Base-by-base conservation (phyloP, 2,329 filamentous ascomycete species). In the Aphanocladium album region DNA sequence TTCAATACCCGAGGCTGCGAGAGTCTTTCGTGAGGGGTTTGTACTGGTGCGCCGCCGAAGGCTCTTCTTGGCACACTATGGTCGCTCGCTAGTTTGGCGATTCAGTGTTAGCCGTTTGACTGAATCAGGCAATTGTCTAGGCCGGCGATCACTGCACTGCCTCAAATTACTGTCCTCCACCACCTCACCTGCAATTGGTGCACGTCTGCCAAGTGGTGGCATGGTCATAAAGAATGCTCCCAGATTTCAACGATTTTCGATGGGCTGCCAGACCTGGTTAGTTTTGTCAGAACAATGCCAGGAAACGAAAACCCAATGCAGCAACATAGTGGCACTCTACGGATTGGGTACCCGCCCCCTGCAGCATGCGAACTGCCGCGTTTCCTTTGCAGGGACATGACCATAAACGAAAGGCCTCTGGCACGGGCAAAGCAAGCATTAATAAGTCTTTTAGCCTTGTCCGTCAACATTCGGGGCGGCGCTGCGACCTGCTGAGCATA, bases 291-390 rank as follows among this genome's bases (percentile, higher is more conserved):
- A 39, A 16, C n/a, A 11, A 11, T 3, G 35, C 6, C 7, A 39
- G 7, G 6, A 39, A 9, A 39, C 35, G 35, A 39, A 17, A 16
- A 3, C 5, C 5, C 25, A 49, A 49, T 17, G 17, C 14, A 23
- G 46, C n/a, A 30, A 6, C 25, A 12, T 19, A 17, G 25, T 51
- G 30, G 47, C 47, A 25, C 8, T 35, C 30, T 33, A 8, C 23
- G 23, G 23, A 47, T 51, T 51, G 7, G 27, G n/a, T 51, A 19
- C 27, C 23, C 21, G 7, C 9, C 43, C 56, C 56, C 56, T 51
- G 56, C 56, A 51, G 51, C 11, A 39, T 33, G 30, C 46, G 7
- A 58, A 58, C 56, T 58, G 56, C 56, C 56, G 56, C 46, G 25
- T 58, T 58, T 51, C 19, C 33, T 51, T 46, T 12, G 23, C 23